Percentiles rank a stretch among this genome's conserved stretches.
Conservation (phyloP, 1,139 yeast species). For the Casaregolazyma suthepensis region DNA sequence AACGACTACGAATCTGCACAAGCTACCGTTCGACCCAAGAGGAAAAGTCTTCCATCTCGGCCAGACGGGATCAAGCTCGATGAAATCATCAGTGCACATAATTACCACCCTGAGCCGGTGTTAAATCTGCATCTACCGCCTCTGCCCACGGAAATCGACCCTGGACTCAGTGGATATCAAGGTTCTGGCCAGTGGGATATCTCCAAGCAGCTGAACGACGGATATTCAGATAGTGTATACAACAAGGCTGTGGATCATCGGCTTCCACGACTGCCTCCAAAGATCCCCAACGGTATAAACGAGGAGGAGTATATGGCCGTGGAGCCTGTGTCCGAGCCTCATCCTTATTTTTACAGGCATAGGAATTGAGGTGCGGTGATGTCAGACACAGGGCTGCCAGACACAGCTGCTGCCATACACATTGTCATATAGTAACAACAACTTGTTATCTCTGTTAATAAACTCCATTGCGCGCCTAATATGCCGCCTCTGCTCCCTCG, state of each 20-base stretch:
- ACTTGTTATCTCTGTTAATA: constrained; percentile 25
- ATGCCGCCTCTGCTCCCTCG: constrained; percentile 63
- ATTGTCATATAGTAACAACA: background rate
- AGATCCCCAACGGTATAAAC: constrained; percentile 29
- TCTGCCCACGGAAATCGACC: constrained; percentile 20
- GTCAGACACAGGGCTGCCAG: too few relatives aligned
- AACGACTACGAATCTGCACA: constrained; percentile 19
- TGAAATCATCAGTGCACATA: constrained; percentile 19
- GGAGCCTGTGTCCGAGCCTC: constrained; percentile 18
- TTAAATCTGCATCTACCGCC: constrained; percentile 14
- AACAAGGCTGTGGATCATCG: constrained; percentile 18
- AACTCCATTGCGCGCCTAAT: constrained; percentile 33
- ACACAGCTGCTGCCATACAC: too few relatives aligned
- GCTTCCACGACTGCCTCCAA: constrained; percentile 27
- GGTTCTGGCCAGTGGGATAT: constrained; percentile 29
- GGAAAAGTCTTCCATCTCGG: constrained; percentile 2
- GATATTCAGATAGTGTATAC: constrained; percentile 32
- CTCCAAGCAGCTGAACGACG: constrained; percentile 29
- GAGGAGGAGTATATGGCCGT: constrained; percentile 25
- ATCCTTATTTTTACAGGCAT: constrained; percentile 15
- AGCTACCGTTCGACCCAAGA: constrained; percentile 1
- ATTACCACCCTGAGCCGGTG: constrained; percentile 28
- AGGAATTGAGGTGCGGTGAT: background rate
- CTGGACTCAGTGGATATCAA: constrained; percentile 15
- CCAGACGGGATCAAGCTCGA: constrained; percentile 9